These are phyloP conservation scores for Vicia villosa DNA, from an alignment of 306 rosid genomes.

Conservation along the genomic window DNA sequence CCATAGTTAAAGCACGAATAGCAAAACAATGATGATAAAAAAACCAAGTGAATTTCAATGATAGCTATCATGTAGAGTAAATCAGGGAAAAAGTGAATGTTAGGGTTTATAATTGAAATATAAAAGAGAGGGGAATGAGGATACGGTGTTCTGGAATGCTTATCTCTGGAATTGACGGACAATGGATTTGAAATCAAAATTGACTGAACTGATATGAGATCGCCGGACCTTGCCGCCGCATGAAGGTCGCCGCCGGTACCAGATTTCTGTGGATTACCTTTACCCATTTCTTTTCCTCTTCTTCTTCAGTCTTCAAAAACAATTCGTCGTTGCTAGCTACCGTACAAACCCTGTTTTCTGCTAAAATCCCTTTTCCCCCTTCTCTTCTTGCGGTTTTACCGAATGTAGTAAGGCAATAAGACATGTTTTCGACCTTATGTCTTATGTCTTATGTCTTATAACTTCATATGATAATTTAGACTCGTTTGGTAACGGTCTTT, in stretches of 20 bases:
- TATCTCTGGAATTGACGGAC: slow-evolving; percentile 80
- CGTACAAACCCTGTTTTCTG: background rate
- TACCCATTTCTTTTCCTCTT: slow-evolving; percentile 47
- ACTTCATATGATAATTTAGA: too few species aligned
- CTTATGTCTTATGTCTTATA: too few species aligned
- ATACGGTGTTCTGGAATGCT: slow-evolving; percentile 97
- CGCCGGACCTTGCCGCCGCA: slow-evolving; percentile 84
- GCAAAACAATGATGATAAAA: background rate
- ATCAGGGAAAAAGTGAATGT: slow-evolving; percentile 5
- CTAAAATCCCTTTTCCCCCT: background rate
- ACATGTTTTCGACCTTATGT: too few species aligned
- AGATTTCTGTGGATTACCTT: slow-evolving; percentile 57
- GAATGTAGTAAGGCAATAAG: background rate
- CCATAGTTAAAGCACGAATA: background rate
- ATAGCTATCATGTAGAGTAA: background rate
- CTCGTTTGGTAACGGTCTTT: too few species aligned
- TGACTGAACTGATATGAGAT: slow-evolving; percentile 55
- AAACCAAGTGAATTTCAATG: slow-evolving; percentile 5
- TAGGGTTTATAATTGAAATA: slow-evolving; percentile 29
- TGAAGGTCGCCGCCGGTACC: slow-evolving; percentile 64
- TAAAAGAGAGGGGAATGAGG: slow-evolving; percentile 36
- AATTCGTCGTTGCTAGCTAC: background rate
- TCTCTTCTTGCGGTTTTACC: slow-evolving; percentile 20
- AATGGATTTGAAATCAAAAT: slow-evolving; percentile 67
- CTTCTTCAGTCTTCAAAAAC: slow-evolving; percentile 14